Conservation (phyloP, 805 yeast species). For the Blastobotrys attinorum region DNA sequence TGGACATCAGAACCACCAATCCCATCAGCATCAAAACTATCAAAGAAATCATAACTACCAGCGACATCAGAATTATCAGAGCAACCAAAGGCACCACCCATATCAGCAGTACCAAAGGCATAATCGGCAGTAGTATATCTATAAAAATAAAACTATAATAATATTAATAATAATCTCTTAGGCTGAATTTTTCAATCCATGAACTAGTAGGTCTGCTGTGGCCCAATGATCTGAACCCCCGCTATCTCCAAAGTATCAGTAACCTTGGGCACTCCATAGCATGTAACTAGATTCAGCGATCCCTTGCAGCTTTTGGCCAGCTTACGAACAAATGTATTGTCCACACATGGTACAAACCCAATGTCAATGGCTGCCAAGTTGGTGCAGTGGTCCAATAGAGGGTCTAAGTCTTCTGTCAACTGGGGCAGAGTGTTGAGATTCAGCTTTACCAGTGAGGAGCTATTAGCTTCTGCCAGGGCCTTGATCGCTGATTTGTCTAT, state of each 20-base stretch:
- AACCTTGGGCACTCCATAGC: conserved; percentile 48
- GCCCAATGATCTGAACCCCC: neutral
- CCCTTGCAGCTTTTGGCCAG: conserved; percentile 53
- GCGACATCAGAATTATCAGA: too few relatives aligned
- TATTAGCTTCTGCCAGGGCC: conserved; percentile 55
- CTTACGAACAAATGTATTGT: conserved; percentile 55
- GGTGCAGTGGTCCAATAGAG: conserved; percentile 34
- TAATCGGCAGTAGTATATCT: too few relatives aligned
- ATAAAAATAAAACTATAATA: too few relatives aligned
- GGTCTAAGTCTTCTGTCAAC: conserved; percentile 36
- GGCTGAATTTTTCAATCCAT: too few relatives aligned
- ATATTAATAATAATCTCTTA: too few relatives aligned
- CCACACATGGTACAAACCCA: conserved; percentile 73
- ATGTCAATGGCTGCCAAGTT: conserved; percentile 60
- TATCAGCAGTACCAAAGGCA: too few relatives aligned
- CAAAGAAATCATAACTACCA: too few relatives aligned
- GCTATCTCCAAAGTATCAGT: conserved; percentile 11
- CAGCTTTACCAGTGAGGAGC: conserved; percentile 57
- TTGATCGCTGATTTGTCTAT: conserved; percentile 56
- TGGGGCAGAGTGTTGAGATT: conserved; percentile 65
- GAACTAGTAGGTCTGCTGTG: neutral
- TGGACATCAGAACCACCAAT: too few relatives aligned
- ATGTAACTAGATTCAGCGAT: conserved; percentile 61
- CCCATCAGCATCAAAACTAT: too few relatives aligned
- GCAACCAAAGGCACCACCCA: too few relatives aligned